Evolutionary conservation across 495 filamentous ascomycete genomes (phyloP), one percentile per base, ranked within the genome.

Genomic region (Bryoglossum gracile): DNA sequence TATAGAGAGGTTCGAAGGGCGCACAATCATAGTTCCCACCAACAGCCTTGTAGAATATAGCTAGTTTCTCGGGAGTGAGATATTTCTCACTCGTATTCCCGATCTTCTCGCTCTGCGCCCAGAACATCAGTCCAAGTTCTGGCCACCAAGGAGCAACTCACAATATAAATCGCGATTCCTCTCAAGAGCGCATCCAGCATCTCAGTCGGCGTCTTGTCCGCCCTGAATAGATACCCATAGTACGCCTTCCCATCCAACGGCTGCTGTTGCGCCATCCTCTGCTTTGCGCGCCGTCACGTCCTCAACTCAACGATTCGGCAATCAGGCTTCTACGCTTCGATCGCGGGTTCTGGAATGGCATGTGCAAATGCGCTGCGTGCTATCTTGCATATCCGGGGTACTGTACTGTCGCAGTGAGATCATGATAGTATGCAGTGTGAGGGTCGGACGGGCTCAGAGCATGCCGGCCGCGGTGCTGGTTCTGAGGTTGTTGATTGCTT

Each of bases 21-120:
- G 58, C 50, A 77, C 75, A 69, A 61, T 98, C 91, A 63, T 89
- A 95, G 63, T 96, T 83, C 32, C 91, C 89, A 49, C 89, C 89
- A 24, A 94, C 85, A 33, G 78, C 72, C 54, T 82, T 84, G 66
- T 98, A 98, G 69, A 95, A 98, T 9, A 78, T 67, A 2, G 91
- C 84, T 22, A 98, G 74, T 63, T 96, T 94, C 30, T 76, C 68
- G 0, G 94, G 90, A 2, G 78, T 88, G 28, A 98, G 70, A 56
- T 80, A 74, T 37, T 66, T 67, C 4, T 76, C 74, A 26, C 80
- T 77, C 55, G 67, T 78, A 43, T 86, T 77, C 26, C 84, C 82
- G 48, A 92, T 73, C 9, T 80, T 70, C 33, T 70, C 65, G 62
- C 77, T 74, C 77, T 84, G 52, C 35, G 14, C 8, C 28, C 4